These are phyloP conservation scores for Plantago ovata DNA, from an alignment of 257 asterid species.

Conservation along the genomic window DNA sequence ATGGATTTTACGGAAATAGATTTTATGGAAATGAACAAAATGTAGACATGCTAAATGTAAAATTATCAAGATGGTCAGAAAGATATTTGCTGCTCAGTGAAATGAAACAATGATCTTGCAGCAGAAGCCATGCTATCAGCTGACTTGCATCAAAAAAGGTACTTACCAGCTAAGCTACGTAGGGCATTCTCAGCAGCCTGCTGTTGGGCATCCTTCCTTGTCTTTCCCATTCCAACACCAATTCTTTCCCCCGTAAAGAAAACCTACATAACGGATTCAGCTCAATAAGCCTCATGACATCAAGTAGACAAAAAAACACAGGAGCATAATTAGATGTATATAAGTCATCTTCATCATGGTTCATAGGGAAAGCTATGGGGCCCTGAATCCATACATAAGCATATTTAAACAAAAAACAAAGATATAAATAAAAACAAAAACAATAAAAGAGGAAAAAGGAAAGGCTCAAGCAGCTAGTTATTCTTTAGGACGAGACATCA, in stretches of 20 bases:
- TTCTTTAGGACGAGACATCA: no score
- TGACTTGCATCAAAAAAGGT: neutral
- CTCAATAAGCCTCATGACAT: constrained; percentile 18
- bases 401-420: no score
- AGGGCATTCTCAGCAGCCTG: constrained; percentile 97
- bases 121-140: neutral
- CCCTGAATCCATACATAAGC: neutral
- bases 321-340: neutral
- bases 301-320: neutral
- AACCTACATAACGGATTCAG: constrained; percentile 47
- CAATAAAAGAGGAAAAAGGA: no score
- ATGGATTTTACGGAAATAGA: no score
- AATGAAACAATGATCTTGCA: neutral
- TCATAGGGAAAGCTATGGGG: constrained; percentile 2
- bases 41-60: no score
- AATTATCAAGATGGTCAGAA: neutral
- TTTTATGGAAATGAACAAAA: no score
- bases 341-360: neutral
- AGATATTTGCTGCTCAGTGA: neutral
- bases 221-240: constrained; percentile 87
- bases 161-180: constrained; percentile 81
- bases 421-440: no score
- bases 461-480: no score
- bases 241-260: constrained; percentile 77
- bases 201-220: constrained; percentile 95